Base-by-base conservation (phyloP, 352 stramenopile genomes). In the Pythium rishiriense region DNA sequence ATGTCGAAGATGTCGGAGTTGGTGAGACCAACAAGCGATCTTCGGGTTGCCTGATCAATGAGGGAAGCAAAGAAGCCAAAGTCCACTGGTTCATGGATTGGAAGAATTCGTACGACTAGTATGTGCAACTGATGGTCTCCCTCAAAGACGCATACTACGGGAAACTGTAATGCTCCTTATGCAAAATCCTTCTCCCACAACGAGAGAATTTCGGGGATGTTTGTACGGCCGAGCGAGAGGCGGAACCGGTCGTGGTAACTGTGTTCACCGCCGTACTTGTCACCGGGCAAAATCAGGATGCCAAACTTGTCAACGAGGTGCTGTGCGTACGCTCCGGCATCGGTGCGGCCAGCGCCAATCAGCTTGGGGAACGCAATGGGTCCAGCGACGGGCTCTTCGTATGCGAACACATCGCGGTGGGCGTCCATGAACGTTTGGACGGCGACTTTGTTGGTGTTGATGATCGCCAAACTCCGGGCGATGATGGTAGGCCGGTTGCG, bases 321-420 rank as follows among this genome's bases (percentile, higher is more conserved):
- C 22, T 80, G 62, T 28, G 50, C 68, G 46, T 79, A 79, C 3
- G 31, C 43, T 3, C 37, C 42, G 11, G 60, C 64, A 10, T 61
- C 49, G 11, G 49, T 62, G 7, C 28, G 33, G 2, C 43, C 52
- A 39, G 17, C 41, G 6, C 41, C 24, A 14, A 72, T 58, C 2
- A 74, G 25, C 58, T 69, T 76, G 11, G 69, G 69, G 51, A 83
- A 83, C n/a, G 69, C 49, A 19, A 83, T 83, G 9, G 72, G 65
- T 0, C 68, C 69, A 1, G 72, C 74, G 7, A 57, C 15, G 1
- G 78, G 78, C 41, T 58, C 54, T 11, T 63, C 47, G 59, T 68
- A 87, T n/a, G 55, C 66, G 41, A 87, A 85, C 2, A 76, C 22
- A 33, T 69, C 64, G n/a, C 12, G 1, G 48, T 80, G 73, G 26